Evolutionary conservation across 1,284 basidiomycete species (phyloP), one percentile per base, ranked within the genome.

Genomic region (Pseudozyma tsukubaensis): DNA sequence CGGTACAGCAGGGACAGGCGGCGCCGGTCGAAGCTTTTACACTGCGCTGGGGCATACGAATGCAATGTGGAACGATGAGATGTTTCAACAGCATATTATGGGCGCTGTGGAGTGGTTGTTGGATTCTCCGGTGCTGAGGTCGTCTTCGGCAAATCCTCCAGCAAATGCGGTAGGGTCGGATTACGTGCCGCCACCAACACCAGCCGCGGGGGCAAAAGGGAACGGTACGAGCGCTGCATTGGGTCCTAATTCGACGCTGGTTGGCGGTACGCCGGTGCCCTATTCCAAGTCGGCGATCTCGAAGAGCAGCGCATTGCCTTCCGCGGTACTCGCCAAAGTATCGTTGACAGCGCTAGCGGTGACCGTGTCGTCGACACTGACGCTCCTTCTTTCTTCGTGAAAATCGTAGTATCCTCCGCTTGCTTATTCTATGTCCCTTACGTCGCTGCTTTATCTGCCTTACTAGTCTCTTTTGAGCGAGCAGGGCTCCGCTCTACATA

Each of bases 61-160:
- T 34, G 67, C 62, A 9, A 67, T 64, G 50, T 81, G 78, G 78
- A 53, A 56, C 24, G 65, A 79, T 24, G 53, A 76, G 1, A 59
- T 18, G 29, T 72, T 80, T 49, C 66, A 76, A 32, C 48, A 62
- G 18, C 79, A 80, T 59, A 71, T 80, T 29, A 60, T 68, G 54
- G 79, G 79, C 16, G 79, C 67, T 3, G 50, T 80, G 11, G 39
- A 54, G 12, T 80, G 79, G 79, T 65, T 80, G 44, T 64, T 80
- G 45, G 69, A 50, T 19, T 78, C 75, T 19, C 72, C 75, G 6
- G 52, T 59, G 9, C 64, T 80, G 24, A 52, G 34, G 24, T 65
- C 62, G 13, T 71, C 59, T 3, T 63, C 65, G 2, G 36, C 61
- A 5, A 68, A 58, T 5, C 49, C 71, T 0, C 42, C 64, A 7